phyloP scores from a whole-genome alignment of 2,329 filamentous ascomycete species.

The Apiospora sp. region DNA sequence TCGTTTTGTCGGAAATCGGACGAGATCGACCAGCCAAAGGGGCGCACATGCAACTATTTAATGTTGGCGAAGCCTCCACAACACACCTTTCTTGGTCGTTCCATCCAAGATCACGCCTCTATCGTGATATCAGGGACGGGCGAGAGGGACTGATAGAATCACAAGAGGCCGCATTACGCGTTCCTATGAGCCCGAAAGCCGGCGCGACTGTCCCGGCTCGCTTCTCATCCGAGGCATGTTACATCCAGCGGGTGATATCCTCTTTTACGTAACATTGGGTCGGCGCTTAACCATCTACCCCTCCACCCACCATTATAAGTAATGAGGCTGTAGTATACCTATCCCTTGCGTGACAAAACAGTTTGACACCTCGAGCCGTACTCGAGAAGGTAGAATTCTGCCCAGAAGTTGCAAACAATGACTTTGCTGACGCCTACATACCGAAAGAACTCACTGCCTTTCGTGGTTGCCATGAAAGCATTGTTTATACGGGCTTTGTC shows the following conservation, averaged over 20 bases:
- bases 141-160: not conserved
- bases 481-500: not conserved
- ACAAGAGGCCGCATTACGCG: not conserved
- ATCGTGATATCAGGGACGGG: not conserved
- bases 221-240: not conserved
- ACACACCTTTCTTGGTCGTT: not conserved
- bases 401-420: not conserved
- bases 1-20: not conserved
- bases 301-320: not conserved
- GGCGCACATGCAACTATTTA: not conserved
- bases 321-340: not conserved
- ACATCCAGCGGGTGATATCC: not conserved
- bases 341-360: not conserved
- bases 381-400: not conserved
- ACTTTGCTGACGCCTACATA: not conserved
- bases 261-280: slow-evolving; percentile 2
- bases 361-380: no score
- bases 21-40: not conserved
- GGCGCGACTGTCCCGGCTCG: not conserved
- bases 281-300: not conserved
- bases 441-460: not conserved
- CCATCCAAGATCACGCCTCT: not conserved
- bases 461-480: not conserved
- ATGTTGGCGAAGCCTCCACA: not conserved
- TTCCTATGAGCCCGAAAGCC: not conserved